Conservation (phyloP, 129 eudicot species). For the Heracleum sosnowskyi region DNA sequence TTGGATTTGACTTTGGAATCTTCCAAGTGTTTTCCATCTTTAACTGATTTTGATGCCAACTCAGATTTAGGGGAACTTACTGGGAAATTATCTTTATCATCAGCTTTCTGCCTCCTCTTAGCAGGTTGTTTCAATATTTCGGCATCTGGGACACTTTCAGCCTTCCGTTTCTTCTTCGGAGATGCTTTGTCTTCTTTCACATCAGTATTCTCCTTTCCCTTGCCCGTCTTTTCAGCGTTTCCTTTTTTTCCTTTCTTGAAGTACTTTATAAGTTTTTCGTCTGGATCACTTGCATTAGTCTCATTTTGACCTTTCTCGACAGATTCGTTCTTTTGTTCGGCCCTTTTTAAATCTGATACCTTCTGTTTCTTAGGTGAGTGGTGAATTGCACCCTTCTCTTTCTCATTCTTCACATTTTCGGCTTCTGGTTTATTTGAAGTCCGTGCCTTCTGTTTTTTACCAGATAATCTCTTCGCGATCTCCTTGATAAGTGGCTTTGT, state of each 20-base stretch:
- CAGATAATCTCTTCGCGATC: background rate
- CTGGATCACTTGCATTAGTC: background rate
- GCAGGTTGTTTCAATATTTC: background rate
- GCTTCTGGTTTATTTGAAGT: background rate
- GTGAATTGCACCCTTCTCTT: background rate
- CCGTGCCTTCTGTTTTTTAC: background rate
- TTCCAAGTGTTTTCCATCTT: background rate
- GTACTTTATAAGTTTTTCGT: constrained; percentile 1
- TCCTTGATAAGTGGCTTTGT: constrained; percentile 4
- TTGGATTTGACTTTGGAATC: background rate
- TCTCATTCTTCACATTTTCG: background rate
- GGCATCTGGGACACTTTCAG: background rate
- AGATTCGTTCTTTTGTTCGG: background rate
- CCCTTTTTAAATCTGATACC: background rate
- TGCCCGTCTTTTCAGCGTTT: background rate
- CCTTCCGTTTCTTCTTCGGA: background rate
- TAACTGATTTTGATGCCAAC: background rate
- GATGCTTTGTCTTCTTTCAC: background rate
- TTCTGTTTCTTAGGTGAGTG: background rate
- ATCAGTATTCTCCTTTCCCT: constrained; percentile 1
- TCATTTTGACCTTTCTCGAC: background rate
- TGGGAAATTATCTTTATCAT: background rate
- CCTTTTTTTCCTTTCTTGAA: background rate
- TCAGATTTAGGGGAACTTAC: constrained; percentile 6
- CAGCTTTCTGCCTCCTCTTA: background rate